Evolutionary conservation across 108 stramenopile genomes (phyloP), one percentile per base, ranked within the genome.

Genomic region (Pseudonitzschia delicatissima): DNA sequence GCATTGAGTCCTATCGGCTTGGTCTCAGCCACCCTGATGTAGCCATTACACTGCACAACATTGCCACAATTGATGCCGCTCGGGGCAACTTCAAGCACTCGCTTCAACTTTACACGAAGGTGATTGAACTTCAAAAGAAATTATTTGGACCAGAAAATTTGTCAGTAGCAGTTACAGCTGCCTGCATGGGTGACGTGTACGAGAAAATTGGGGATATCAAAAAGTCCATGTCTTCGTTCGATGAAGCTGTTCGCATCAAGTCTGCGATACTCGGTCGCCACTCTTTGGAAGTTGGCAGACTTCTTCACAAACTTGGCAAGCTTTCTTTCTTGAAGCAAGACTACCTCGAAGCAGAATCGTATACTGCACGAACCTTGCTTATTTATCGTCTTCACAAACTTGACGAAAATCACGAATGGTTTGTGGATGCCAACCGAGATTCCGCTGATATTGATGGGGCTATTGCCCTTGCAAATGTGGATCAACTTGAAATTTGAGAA

Each of bases 61-160:
- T 94, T 69, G 93, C 90, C 9, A 91, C 90, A 8, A 91, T 94
- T 64, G 93, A 94, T 74, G 88, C 86, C n/a, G 83, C 85, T 34
- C 73, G 90, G 1, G 88, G 90, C 0, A 87, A 88, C 48, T 86
- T 79, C 49, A 52, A 78, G 9, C 86, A 90, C 32, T 79, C 90
- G 9, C 67, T 91, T 17, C 68, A 77, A 11, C 66, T 91, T 20
- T 94, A 88, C 65, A 69, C 66, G 21, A 84, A 90, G 50, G 93
- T 91, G 7, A 78, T 87, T 11, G 75, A 76, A 5, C 77, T 94
- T 71, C 87, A 91, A 63, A 87, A 85, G 64, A 80, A 83, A 37
- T 57, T 91, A 18, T 88, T 82, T 64, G 90, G 90, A 20, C 60
- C 68, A 9, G 76, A 85, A 21, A 79, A 89, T 44, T 33, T 84